Percentiles rank a stretch among this genome's conserved stretches.
These are phyloP conservation scores for barrel medic (Medicago truncatula) DNA, from an alignment of 306 rosid genomes.

Conservation along the genomic window MtrunA17r5.0-ANR NC_053044.1:34214001-34214500, in stretches of 20 bases:
- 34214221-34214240: neutral
- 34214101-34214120: neutral
- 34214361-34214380: slow-evolving; percentile 15
- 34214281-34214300: neutral
- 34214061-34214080: neutral
- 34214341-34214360: slow-evolving; percentile 21
- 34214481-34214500: no score
- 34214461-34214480: no score
- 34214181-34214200: neutral
- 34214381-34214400: slow-evolving; percentile 11
- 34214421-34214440: neutral
- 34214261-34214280: no score
- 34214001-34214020: no score
- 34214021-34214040: no score
- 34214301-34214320: slow-evolving; percentile 5
- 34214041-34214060: neutral
- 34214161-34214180: neutral
- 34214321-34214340: slow-evolving; percentile 9
- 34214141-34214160: slow-evolving; percentile 13
- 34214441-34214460: no score
- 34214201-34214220: neutral
- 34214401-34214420: neutral
- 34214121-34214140: neutral
- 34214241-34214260: neutral
- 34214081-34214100: neutral